Evolutionary conservation across 805 yeast genomes (phyloP).

Genomic region (Tetrapisispora pingtungensis): DNA sequence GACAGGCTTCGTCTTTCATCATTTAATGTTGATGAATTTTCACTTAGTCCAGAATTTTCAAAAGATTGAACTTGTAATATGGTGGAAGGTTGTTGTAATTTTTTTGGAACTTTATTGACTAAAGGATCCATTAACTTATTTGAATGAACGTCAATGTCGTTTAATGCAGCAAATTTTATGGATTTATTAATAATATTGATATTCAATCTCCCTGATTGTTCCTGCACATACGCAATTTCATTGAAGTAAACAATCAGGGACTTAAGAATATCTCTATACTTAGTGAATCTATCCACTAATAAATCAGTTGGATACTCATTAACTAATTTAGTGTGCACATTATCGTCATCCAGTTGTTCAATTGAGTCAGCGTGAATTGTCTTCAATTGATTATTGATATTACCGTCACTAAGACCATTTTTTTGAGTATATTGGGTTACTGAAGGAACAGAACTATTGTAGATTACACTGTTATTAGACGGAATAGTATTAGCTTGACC

Average conservation of each 20-base stretch:
- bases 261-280: constrained; percentile 69
- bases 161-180: constrained; percentile 33
- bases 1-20: constrained; percentile 4
- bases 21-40: neutral
- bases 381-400: neutral
- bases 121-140: constrained; percentile 37
- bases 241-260: constrained; percentile 58
- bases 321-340: constrained; percentile 8
- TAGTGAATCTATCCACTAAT: constrained; percentile 64
- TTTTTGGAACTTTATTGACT: constrained; percentile 34
- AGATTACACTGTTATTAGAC: neutral
- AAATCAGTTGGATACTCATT: constrained; percentile 61
- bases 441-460: neutral
- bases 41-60: neutral
- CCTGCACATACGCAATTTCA: constrained; percentile 69
- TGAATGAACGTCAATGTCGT: constrained; percentile 22
- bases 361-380: neutral
- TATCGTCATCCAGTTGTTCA: neutral
- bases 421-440: neutral
- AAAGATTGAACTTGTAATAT: constrained; percentile 3
- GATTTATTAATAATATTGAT: constrained; percentile 57
- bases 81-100: constrained; percentile 14
- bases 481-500: neutral
- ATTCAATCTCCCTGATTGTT: constrained; percentile 57
- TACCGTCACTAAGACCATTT: neutral